Base-by-base conservation (phyloP, 371 early-diverging fungal species). In the Mortierella sp. region DNA sequence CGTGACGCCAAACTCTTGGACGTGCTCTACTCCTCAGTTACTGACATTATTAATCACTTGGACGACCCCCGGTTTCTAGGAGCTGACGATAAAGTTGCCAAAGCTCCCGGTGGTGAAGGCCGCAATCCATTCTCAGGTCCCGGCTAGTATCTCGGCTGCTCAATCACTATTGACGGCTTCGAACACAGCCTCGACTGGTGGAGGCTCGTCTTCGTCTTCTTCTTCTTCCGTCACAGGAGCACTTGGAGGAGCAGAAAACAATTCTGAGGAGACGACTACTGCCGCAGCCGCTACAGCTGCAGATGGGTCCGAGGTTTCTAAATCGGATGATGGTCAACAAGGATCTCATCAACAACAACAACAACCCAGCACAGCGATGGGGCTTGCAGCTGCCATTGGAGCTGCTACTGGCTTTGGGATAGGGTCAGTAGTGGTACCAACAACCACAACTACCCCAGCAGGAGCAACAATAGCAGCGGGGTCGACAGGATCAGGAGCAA, bases 1-100 rank as follows among this genome's bases (percentile, higher is more conserved):
- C n/a, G n/a, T n/a, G n/a, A n/a, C n/a, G n/a, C n/a, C n/a, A n/a
- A n/a, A n/a, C n/a, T n/a, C n/a, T n/a, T n/a, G n/a, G n/a, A n/a
- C n/a, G n/a, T n/a, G n/a, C n/a, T n/a, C n/a, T n/a, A n/a, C n/a
- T n/a, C 47, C 24, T 43, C 43, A 48, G 11, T 44, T 7, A 58
- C 37, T 19, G 8, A 40, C 34, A 19, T 45, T 14, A 45, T 41
- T 16, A 5, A 4, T 13, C 11, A 22, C n/a, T 31, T 44, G 4
- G 55, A n/a, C 44, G 3, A 8, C 1, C 41, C 9, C 9, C 8
- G 4, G 2, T 5, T 16, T 13, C 1, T 71, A 83, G 84, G 84
- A 83, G 8, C 29, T 83, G 67, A 73, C 75, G 13, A 66, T 83
- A 48, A 83, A 83, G 40, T 53, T 83, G 1, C 84, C 84, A 19